Percentiles rank a stretch among this genome's conserved stretches.
These are phyloP conservation scores for Silybum marianum DNA, from an alignment of 129 eudicot species.

Conservation along the genomic window DNA sequence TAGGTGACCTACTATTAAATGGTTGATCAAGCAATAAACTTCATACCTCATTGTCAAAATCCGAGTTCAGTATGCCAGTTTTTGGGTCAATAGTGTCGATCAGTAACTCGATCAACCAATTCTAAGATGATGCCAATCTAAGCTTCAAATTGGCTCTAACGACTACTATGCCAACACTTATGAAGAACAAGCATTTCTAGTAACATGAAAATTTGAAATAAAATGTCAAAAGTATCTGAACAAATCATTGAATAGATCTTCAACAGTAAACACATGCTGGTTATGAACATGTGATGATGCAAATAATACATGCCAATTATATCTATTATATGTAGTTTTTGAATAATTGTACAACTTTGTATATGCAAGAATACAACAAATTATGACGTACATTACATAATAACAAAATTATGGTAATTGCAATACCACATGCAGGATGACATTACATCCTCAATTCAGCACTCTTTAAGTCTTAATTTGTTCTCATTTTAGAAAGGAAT, in stretches of 20 bases:
- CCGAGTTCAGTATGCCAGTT: neutral
- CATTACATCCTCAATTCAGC: neutral
- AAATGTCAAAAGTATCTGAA: neutral
- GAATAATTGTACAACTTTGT: neutral
- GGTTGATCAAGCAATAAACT: neutral
- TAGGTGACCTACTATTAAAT: neutral
- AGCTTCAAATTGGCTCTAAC: neutral
- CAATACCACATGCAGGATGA: neutral
- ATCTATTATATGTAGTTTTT: neutral
- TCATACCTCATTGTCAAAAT: neutral
- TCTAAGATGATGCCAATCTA: neutral
- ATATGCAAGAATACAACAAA: neutral
- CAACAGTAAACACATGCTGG: neutral
- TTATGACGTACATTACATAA: neutral
- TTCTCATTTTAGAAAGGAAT: neutral
- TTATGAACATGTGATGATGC: neutral
- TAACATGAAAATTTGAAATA: neutral
- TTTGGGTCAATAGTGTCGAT: neutral
- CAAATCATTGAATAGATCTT: neutral
- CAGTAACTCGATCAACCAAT: neutral
- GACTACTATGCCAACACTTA: neutral
- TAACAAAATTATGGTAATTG: neutral
- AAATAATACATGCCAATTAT: neutral
- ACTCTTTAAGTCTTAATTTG: neutral
- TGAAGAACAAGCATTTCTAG: neutral